Conservation (phyloP, 306 rosid genomes). For the Acacia acuminata region DNA sequence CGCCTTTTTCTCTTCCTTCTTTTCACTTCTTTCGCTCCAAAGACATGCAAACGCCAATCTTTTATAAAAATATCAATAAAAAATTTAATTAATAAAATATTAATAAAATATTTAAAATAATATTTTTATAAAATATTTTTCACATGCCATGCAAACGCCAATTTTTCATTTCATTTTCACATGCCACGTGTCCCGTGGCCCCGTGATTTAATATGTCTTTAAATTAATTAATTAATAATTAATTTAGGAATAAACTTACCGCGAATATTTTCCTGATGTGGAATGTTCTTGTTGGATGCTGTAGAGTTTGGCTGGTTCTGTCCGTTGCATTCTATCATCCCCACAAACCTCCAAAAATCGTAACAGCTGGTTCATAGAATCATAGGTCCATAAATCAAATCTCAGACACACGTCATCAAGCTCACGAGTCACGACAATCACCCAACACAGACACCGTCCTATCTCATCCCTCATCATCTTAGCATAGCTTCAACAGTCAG, state of each 20-base stretch:
- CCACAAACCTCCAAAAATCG: conserved; percentile 6
- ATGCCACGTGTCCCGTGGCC: too few relatives aligned
- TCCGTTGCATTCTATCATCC: neutral
- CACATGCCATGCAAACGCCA: too few relatives aligned
- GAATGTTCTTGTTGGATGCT: conserved; percentile 29
- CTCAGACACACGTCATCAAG: neutral
- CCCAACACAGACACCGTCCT: conserved; percentile 22
- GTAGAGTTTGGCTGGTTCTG: conserved; percentile 10
- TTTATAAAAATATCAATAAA: too few relatives aligned
- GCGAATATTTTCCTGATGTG: conserved; percentile 21
- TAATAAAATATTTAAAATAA: too few relatives aligned
- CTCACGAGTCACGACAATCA: neutral
- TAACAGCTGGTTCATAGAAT: neutral
- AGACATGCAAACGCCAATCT: too few relatives aligned
- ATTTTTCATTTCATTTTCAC: too few relatives aligned
- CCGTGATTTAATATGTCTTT: too few relatives aligned
- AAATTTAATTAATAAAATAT: too few relatives aligned
- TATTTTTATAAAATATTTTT: too few relatives aligned
- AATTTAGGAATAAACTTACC: neutral
- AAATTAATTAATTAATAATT: neutral
- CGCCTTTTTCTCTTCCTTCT: too few relatives aligned
- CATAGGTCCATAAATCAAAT: neutral
- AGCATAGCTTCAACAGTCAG: neutral
- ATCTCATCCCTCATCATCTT: neutral
- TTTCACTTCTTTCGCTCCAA: too few relatives aligned